A percentile compares a stretch with the other conserved stretches of the same genome.
Evolutionary conservation across 495 filamentous ascomycete genomes (phyloP).

Genomic region (Lasiosphaeria miniovina): DNA sequence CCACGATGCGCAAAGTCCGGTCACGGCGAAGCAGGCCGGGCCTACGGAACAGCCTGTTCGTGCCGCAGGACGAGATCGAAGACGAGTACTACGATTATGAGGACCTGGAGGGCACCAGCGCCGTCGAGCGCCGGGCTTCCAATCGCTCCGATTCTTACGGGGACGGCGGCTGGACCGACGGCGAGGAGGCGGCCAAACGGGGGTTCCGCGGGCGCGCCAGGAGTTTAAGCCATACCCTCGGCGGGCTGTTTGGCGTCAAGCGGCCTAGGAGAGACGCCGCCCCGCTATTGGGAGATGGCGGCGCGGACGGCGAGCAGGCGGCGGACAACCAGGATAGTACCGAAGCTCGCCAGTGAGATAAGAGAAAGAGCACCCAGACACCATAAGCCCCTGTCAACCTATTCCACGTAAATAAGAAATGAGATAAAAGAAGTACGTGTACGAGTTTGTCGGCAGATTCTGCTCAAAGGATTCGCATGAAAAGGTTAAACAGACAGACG

Average conservation of each 20-base stretch:
- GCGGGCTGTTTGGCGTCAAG: conserved; percentile 39
- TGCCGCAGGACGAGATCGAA: conserved; percentile 33
- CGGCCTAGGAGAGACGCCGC: conserved; percentile 4
- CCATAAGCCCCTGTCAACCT: no score
- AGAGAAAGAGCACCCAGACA: no score
- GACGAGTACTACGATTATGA: conserved; percentile 14
- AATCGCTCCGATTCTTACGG: conserved; percentile 15
- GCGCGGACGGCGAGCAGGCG: background rate
- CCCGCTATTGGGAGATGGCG: background rate
- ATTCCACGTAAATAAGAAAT: no score
- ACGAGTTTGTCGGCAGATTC: no score
- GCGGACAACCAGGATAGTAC: no score
- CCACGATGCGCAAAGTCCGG: conserved; percentile 23
- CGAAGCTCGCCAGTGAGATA: no score
- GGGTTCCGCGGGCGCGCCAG: conserved; percentile 38
- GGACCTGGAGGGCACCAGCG: conserved; percentile 8
- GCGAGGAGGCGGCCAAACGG: conserved; percentile 6
- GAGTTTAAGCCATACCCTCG: conserved; percentile 50
- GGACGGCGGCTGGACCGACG: conserved; percentile 5
- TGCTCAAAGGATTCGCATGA: no score
- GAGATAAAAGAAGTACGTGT: no score
- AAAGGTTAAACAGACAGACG: no score
- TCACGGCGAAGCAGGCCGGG: conserved; percentile 32
- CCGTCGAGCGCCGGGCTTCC: conserved; percentile 12
- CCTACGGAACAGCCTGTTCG: conserved; percentile 42